phyloP scores from a whole-genome alignment of 1,139 yeast species.

The Hemisphaericaspora xylofermentans region DNA sequence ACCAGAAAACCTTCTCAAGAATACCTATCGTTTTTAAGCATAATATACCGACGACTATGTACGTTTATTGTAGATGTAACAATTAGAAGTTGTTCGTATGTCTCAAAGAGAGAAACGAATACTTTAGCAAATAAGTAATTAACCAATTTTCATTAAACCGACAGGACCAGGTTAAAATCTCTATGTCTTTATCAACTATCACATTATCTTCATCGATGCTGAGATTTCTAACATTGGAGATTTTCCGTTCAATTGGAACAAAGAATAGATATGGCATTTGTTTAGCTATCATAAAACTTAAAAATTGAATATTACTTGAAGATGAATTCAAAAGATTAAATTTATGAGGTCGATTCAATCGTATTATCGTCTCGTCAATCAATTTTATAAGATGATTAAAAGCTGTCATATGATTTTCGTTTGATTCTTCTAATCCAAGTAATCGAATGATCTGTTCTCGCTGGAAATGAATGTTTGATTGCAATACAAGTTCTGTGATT shows the following conservation, averaged over 20 bases:
- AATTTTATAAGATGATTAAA: slow-evolving; percentile 12
- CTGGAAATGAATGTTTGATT: slow-evolving; percentile 14
- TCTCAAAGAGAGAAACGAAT: slow-evolving; percentile 6
- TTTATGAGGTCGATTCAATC: slow-evolving; percentile 10
- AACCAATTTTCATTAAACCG: slow-evolving; percentile 27
- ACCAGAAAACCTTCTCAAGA: too few species aligned
- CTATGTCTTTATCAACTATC: neutral
- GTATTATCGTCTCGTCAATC: slow-evolving; percentile 13
- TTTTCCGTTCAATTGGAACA: slow-evolving; percentile 14
- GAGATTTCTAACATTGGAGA: neutral
- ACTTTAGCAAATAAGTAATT: slow-evolving; percentile 19
- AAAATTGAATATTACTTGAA: slow-evolving; percentile 20
- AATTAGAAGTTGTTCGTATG: neutral
- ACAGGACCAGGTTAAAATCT: slow-evolving; percentile 1
- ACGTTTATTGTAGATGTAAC: too few species aligned
- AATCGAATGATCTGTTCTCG: slow-evolving; percentile 17
- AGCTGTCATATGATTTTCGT: slow-evolving; percentile 12
- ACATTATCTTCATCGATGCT: neutral
- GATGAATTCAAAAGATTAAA: slow-evolving; percentile 19
- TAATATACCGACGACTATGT: too few species aligned
- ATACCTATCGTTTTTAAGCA: too few species aligned
- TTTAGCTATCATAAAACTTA: slow-evolving; percentile 22
- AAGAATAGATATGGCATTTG: slow-evolving; percentile 21
- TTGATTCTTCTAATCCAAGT: slow-evolving; percentile 12
- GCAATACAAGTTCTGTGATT: slow-evolving; percentile 18